Evolutionary conservation across 2,329 filamentous ascomycete genomes (phyloP).

Genomic region (Aspergillus tanneri): DNA sequence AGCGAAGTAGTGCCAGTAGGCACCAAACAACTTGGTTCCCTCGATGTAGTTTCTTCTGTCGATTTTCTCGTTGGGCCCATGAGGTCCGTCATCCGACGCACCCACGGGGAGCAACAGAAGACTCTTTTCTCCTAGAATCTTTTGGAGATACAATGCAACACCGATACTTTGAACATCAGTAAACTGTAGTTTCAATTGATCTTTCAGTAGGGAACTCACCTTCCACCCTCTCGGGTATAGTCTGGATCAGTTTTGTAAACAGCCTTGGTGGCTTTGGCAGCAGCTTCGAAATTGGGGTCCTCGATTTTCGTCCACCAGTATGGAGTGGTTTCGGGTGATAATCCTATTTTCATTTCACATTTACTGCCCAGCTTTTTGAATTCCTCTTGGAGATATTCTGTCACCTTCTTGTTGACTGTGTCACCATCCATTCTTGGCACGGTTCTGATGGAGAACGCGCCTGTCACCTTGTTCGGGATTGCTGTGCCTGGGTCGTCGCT

Average conservation of each 20-base stretch:
- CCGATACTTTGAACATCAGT: conserved; percentile 7
- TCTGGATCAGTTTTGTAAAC: conserved; percentile 8
- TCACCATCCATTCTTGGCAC: conserved; percentile 7
- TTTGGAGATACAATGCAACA: conserved; percentile 63
- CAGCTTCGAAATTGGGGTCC: conserved; percentile 7
- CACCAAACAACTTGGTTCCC: conserved; percentile 74
- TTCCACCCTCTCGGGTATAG: conserved; percentile 9
- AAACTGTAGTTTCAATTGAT: background rate
- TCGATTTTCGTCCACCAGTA: conserved; percentile 4
- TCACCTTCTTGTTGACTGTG: background rate
- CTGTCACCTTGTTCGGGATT: conserved; percentile 2
- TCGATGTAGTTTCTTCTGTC: conserved; percentile 92
- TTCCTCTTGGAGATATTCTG: conserved; percentile 2
- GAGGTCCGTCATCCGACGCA: conserved; percentile 82
- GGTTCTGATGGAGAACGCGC: conserved; percentile 8
- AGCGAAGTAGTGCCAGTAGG: conserved; percentile 10
- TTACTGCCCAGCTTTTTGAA: conserved; percentile 8
- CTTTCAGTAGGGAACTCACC: too few relatives aligned
- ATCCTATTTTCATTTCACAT: background rate
- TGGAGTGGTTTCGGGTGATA: background rate
- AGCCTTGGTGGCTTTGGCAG: conserved; percentile 1
- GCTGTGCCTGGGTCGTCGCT: background rate
- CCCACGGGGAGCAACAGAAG: conserved; percentile 88
- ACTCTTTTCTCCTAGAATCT: conserved; percentile 78
- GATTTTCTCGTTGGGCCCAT: conserved; percentile 93